Base-by-base conservation (phyloP, 441 rosid genomes). In the Gossypium davidsonii region DNA sequence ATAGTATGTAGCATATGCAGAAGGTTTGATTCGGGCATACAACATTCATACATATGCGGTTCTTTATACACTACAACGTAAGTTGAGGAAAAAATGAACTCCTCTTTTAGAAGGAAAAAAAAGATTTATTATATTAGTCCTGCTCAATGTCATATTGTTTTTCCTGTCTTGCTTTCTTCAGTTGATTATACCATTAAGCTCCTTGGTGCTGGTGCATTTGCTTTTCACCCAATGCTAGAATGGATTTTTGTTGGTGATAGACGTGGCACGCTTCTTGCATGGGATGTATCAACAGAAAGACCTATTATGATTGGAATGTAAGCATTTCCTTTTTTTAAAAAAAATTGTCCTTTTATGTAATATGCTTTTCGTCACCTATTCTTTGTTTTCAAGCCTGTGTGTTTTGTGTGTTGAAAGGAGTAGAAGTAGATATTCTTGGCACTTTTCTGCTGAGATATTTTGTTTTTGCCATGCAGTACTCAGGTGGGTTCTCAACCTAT, bases 241-340 rank as follows among this genome's bases (percentile, higher is more conserved):
- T 96, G 99, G 98, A 85, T 96, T 68, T 93, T 96, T 88, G 97
- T 96, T 80, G 98, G 99, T 78, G 98, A 96, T 85, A 91, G 99
- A 87, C 88, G 94, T 75, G 98, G 98, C 73, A 91, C 96, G 31
- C 92, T 96, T 78, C 80, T 96, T 85, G 98, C 98, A 2, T 96
- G 99, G 99, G 99, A 96, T 89, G 93, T 96, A 76, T 96, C 99
- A 78, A 92, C 97, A 12, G 98, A 96, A 81, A 93, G 98, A 75
- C 99, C 98, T 55, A 89, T 73, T 79, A 88, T 93, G 98, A 91
- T 96, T 77, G 99, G 98, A 83, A 96, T 96, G 99, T 93, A 79
- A 87, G 91, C 84, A 73, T 46, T 70, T 64, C 8, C 21, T 52
- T 52, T 3, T 4, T 52, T 52, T 6, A 0, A 1, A 25, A 25